These are phyloP conservation scores for Parvularia atlantis DNA, from an alignment of 78 protist species.

Conservation along the genomic window DNA sequence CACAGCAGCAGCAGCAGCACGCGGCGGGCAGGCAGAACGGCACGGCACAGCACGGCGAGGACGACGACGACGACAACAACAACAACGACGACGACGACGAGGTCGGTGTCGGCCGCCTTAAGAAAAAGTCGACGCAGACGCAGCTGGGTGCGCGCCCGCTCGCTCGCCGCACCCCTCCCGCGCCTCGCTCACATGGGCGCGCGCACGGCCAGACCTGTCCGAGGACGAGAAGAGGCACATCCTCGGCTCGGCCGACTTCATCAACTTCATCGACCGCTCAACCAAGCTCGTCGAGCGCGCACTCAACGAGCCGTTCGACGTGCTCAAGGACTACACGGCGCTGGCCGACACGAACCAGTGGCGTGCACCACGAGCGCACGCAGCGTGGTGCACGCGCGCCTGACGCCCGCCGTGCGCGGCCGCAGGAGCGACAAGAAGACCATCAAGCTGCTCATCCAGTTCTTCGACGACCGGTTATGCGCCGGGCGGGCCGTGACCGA, in stretches of 20 bases:
- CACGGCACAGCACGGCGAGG: too few species aligned
- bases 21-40: too few species aligned
- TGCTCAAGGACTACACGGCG: slow-evolving; percentile 40
- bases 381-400: background rate
- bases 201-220: slow-evolving; percentile 14
- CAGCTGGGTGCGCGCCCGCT: too few species aligned
- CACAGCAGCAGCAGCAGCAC: too few species aligned
- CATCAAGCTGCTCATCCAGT: slow-evolving; percentile 26
- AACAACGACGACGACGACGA: too few species aligned
- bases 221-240: slow-evolving; percentile 21
- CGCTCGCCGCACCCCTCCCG: too few species aligned
- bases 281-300: slow-evolving; percentile 54
- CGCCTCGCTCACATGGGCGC: too few species aligned
- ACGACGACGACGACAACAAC: too few species aligned
- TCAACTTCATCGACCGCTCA: slow-evolving; percentile 40
- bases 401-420: too few species aligned
- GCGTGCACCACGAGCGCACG: slow-evolving; percentile 13
- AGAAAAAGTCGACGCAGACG: too few species aligned
- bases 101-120: too few species aligned
- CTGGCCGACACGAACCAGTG: too few species aligned
- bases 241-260: slow-evolving; percentile 21
- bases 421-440: slow-evolving; percentile 8
- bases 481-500: slow-evolving; percentile 39
- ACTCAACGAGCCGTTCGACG: slow-evolving; percentile 38
- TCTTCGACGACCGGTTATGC: slow-evolving; percentile 47